phyloP scores from a whole-genome alignment of 2,329 filamentous ascomycete genomes.

The Orbilia ellipsospora region DNA sequence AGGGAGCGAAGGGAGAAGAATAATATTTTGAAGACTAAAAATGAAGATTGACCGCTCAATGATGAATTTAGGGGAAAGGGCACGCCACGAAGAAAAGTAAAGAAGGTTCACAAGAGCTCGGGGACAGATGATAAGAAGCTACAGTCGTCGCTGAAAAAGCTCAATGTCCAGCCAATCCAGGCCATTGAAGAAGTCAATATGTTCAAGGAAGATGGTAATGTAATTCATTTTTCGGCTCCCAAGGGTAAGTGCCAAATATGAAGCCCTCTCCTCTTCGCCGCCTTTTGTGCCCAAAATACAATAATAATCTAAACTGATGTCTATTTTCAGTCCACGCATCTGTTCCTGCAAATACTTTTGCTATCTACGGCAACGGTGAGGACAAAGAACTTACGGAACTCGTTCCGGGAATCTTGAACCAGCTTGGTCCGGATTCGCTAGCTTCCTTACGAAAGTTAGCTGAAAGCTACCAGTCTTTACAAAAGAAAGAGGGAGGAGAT shows the following conservation, averaged over 20 bases:
- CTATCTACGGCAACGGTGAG: slow-evolving; percentile 98
- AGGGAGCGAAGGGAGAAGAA: no score
- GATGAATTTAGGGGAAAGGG: slow-evolving; percentile 81
- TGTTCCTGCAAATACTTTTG: slow-evolving; percentile 98
- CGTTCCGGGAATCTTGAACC: slow-evolving; percentile 98
- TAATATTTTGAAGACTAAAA: no score
- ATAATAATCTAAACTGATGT: slow-evolving; percentile 12
- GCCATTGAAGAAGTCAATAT: slow-evolving; percentile 99
- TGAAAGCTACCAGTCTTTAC: slow-evolving; percentile 99
- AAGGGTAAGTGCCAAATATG: slow-evolving; percentile 76
- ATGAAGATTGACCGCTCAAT: slow-evolving; percentile 25
- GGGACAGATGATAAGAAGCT: slow-evolving; percentile 99
- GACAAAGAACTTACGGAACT: slow-evolving; percentile 99
- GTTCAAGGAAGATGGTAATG: slow-evolving; percentile 99
- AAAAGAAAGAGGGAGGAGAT: slow-evolving; percentile 86
- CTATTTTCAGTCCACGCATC: slow-evolving; percentile 83
- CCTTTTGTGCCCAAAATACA: no score
- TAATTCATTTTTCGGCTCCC: slow-evolving; percentile 98
- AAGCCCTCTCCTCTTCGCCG: background rate
- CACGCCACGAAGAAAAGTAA: slow-evolving; percentile 95
- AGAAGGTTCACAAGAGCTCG: slow-evolving; percentile 93
- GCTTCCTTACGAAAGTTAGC: slow-evolving; percentile 97
- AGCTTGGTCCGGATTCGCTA: slow-evolving; percentile 97
- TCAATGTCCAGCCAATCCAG: slow-evolving; percentile 99
- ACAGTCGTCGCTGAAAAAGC: slow-evolving; percentile 96